Base-by-base conservation (phyloP, 163 green algal species). In the Trebouxia gelatinosa region DNA sequence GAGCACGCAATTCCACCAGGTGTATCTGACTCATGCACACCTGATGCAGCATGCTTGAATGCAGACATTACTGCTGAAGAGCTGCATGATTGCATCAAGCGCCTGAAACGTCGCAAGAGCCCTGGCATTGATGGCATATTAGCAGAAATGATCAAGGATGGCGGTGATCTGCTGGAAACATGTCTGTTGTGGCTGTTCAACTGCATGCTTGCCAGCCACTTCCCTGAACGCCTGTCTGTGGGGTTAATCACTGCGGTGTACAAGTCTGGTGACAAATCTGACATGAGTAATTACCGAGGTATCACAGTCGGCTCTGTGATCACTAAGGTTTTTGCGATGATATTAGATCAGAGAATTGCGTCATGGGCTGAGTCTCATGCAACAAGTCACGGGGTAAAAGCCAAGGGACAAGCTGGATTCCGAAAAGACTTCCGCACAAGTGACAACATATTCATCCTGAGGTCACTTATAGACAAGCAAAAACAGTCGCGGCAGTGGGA, bases 271-370 rank as follows among this genome's bases (percentile, higher is more conserved):
- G 17, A 58, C 13, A 58, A 58, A 17, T 13, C 13, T 17, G 17
- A 58, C 46, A 58, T 58, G 46, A 58, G 17, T 17, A 66, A 34
- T 1, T 66, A 66, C 57, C 19, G 57, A 34, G n/a, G 26, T 16
- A 66, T 66, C 57, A 66, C 57, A 19, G 57, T 66, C 19, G 57
- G 26, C 17, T 23, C 57, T 34, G 57, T 66, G 57, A 19, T 66
- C 13, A 1, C 57, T 34, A 66, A 66, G 57, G 21, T 66, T 19
- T 66, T 66, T 66, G 57, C 57, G 13, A 66, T 34, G n/a, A 34
- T 66, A 19, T 34, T 66, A 34, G 57, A 66, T 19, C 57, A 28
- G 19, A 31, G 57, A 9, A 26, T 66, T 31, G n/a, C 57, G 21
- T 34, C 26, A 34, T 37, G 57, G 57, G 57, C 57, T 31, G 57